Evolutionary conservation across 768 basidiomycete species (phyloP), one percentile per base, ranked within the genome.

Genomic region (Astraeus odoratus): DNA sequence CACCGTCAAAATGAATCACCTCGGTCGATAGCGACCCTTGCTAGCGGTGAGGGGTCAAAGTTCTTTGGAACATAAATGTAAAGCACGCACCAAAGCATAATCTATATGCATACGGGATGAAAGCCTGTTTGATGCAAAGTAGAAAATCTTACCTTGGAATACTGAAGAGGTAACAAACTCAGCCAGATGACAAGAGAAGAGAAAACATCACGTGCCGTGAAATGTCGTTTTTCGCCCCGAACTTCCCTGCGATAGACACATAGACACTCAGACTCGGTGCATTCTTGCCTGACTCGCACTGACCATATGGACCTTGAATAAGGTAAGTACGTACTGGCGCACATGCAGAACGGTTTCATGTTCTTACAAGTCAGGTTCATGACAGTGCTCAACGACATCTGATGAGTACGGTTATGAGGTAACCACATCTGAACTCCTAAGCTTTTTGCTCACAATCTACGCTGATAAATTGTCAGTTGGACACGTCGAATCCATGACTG

Each of bases 21-120:
- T 71, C 95, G 74, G 55, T 98, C 94, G 44, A 97, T 80, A 0
- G 94, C 94, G 38, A 97, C 94, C 94, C 90, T 90, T 49, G 7
- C 16, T 18, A 43, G n/a, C 54, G 31, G 51, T 46, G 29, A 39
- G 37, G 2, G 24, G 22, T 27, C 19, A 29, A 26, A 13, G 5
- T 30, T 13, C 36, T 18, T 15, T 16, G 19, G 23, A 44, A 24
- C 5, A 40, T 7, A 13, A 5, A 26, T 24, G 3, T 24, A 5
- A 22, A 22, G 1, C 2, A 63, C 74, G 61, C 53, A 89, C 88
- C 91, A 94, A 57, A 94, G 75, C 91, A 95, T 95, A 36, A 94
- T 74, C 82, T 89, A 62, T 8, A 35, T 27, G 46, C 18, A 36
- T 8, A 20, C 18, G 26, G 35, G 26, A 24, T 35, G 56, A 23